A percentile compares a stretch with the other conserved stretches of the same genome.
Conservation (phyloP, 441 rosid genomes). For the Corymbia citriodora region DNA sequence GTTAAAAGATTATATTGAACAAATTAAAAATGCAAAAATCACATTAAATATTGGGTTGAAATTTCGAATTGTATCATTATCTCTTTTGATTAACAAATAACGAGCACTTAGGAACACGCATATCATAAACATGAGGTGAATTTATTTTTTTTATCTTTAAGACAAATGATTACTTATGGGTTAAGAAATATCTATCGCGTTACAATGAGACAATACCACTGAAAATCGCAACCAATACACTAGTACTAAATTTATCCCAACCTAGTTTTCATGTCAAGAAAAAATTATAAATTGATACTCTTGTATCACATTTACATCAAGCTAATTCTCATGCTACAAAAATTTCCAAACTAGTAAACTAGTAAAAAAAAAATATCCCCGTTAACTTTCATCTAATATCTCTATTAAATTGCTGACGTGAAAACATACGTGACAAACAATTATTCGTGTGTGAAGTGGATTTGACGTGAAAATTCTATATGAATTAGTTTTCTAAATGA, state of each 20-base stretch:
- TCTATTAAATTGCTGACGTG: not conserved
- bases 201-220: not conserved
- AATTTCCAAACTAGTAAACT: accelerated
- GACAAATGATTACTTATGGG: not conserved
- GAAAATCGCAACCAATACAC: accelerated
- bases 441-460: not conserved
- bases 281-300: not conserved
- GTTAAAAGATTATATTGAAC: no score
- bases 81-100: not conserved
- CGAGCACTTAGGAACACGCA: not conserved
- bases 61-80: no score
- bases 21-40: no score
- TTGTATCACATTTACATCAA: accelerated
- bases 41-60: no score
- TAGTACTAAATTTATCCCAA: not conserved
- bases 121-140: not conserved
- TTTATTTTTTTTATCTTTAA: not conserved
- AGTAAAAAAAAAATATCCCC: accelerated
- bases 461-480: not conserved
- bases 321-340: not conserved
- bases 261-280: no score
- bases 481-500: no score
- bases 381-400: accelerated
- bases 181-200: not conserved
- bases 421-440: not conserved